phyloP scores from a whole-genome alignment of 2,329 filamentous ascomycete genomes.

The Thelonectria rubi region DNA sequence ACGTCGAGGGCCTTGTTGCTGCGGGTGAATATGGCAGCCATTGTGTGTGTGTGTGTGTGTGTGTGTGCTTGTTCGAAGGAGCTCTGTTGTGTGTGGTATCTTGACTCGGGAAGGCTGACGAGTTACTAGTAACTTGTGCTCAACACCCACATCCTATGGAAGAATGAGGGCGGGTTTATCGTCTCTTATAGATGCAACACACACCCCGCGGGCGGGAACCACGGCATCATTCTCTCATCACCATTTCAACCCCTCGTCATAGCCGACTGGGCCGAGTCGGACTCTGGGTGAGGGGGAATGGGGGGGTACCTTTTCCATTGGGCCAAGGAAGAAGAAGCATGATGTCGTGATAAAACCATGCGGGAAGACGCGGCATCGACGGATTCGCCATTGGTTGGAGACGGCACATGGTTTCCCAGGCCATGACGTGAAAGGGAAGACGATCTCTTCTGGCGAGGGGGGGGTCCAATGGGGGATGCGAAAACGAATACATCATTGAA shows the following conservation, averaged over 20 bases:
- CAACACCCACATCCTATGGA: not conserved
- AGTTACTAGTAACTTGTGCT: not conserved
- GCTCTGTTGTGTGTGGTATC: not conserved
- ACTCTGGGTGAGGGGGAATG: too few relatives aligned
- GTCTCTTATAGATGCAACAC: not conserved
- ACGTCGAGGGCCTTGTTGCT: slow-evolving; percentile 32
- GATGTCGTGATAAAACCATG: not conserved
- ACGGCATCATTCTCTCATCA: slow-evolving; percentile 8
- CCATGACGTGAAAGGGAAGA: not conserved
- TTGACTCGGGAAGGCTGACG: not conserved
- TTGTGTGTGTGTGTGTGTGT: not conserved
- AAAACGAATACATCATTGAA: not conserved
- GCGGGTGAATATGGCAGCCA: not conserved
- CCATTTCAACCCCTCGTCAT: not conserved
- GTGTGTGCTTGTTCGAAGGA: not conserved
- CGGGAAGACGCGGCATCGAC: not conserved
- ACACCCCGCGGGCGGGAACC: too few relatives aligned
- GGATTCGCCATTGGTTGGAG: not conserved
- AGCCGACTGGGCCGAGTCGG: not conserved
- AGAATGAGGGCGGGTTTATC: not conserved
- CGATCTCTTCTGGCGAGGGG: too few relatives aligned
- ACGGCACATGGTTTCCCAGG: not conserved
- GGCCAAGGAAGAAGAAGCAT: not conserved
- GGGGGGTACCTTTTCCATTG: not conserved
- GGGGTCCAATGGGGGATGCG: not conserved